Evolutionary conservation across 306 rosid genomes (phyloP), one percentile per base, ranked within the genome.

Genomic region (Heteromeles arbutifolia): DNA sequence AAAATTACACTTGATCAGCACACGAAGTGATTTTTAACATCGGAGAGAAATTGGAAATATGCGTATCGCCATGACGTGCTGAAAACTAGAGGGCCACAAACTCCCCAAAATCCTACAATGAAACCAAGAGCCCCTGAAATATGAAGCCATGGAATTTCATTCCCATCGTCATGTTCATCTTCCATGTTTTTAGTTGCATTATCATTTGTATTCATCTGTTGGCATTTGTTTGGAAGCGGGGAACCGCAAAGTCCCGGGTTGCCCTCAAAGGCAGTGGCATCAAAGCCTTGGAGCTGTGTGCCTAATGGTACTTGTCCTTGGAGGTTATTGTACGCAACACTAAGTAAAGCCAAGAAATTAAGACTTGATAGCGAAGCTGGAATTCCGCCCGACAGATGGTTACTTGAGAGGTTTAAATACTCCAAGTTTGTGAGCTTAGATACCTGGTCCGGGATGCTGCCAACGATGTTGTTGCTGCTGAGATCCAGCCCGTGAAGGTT

Each of bases 101-200:
- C 76, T 31, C 56, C 75, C 54, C 70, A 70, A 62, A 78, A 63
- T 63, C 76, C 65, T 3, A 44, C 0, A 7, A 78, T 32, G 57
- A 63, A 62, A 19, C 81, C 71, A 11, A 70, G 57, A 19, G 48
- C 66, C 29, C 34, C 32, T 2, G 31, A 44, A 41, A 69, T 4
- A 24, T 59, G 12, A 69, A 43, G 17, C 74, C 61, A 69, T 15
- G 41, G 43, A 69, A 69, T 45, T 69, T 26, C 43, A 8, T 4
- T 26, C 6, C 5, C 61, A 18, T 45, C 17, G 43, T 34, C 15
- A 15, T 68, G 71, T 22, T 9, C 24, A 15, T 68, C 56, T 43
- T 68, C 37, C 26, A 24, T 6, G 21, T 41, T 17, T 2, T 17
- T 26, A 17, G 32, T 26, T 14, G 8, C 24, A 29, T 31, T 18